A percentile compares a stretch with the other conserved stretches of the same genome.
Conservation (phyloP, 495 filamentous ascomycete genomes). For the Xylaria sp. region DNA sequence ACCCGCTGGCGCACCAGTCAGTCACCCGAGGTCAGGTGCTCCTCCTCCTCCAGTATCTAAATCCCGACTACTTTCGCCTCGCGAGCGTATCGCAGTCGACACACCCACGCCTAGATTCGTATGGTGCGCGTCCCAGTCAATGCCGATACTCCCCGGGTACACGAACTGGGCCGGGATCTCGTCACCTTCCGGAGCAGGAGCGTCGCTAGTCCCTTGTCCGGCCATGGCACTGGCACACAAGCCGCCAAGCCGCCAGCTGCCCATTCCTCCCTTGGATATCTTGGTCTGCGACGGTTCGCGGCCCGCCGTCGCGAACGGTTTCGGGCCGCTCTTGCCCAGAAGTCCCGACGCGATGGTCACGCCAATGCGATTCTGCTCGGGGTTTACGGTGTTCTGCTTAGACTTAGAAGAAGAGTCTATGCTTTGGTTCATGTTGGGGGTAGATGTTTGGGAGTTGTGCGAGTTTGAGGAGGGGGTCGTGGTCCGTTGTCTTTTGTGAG, state of each 20-base stretch:
- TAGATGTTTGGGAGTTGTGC: neutral
- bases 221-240: conserved; percentile 14
- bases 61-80: neutral
- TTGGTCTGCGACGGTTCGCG: conserved; percentile 11
- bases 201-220: neutral
- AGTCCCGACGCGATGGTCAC: conserved; percentile 5
- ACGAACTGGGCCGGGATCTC: conserved; percentile 8
- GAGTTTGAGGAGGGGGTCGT: conserved; percentile 5
- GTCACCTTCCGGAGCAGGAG: neutral
- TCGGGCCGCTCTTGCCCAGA: neutral
- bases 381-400: neutral
- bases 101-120: neutral
- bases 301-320: conserved; percentile 11
- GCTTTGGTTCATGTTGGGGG: neutral
- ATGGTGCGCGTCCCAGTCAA: neutral
- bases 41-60: neutral
- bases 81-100: neutral
- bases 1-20: neutral
- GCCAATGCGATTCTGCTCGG: conserved; percentile 3
- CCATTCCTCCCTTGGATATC: neutral
- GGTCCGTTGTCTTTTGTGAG: conserved; percentile 14
- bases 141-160: neutral
- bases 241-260: conserved; percentile 15
- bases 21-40: neutral
- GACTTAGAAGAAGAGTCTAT: neutral